Conservation (phyloP, 768 basidiomycete species). For the Zangia roseola region DNA sequence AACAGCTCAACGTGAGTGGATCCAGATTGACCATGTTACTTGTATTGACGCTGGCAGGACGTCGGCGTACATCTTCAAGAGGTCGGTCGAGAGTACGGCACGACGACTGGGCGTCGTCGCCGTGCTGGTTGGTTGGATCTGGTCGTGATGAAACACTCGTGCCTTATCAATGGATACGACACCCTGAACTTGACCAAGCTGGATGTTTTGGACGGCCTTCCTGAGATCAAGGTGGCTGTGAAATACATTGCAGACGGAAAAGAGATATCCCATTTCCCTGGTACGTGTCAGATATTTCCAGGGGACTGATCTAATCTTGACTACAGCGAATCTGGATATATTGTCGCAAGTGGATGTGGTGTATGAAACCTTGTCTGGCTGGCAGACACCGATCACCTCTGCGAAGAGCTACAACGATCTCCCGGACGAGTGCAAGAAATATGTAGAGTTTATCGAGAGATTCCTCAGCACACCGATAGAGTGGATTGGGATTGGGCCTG, state of each 20-base stretch:
- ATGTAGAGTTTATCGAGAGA: constrained; percentile 83
- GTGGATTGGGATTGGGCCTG: constrained; percentile 95
- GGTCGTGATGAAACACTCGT: constrained; percentile 91
- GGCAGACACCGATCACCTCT: constrained; percentile 75
- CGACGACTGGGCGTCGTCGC: constrained; percentile 87
- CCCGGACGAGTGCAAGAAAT: constrained; percentile 82
- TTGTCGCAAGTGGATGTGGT: constrained; percentile 78
- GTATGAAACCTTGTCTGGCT: constrained; percentile 89
- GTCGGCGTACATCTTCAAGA: constrained; percentile 88
- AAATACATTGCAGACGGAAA: constrained; percentile 77
- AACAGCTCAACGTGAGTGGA: constrained; percentile 78
- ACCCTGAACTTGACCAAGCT: constrained; percentile 93
- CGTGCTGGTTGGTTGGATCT: constrained; percentile 98
- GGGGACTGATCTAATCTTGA: background rate
- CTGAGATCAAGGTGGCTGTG: constrained; percentile 85
- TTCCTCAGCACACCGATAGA: constrained; percentile 71
- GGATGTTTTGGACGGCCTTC: constrained; percentile 82
- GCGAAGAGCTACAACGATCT: constrained; percentile 66
- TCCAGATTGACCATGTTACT: background rate
- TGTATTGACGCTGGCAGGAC: constrained; percentile 44
- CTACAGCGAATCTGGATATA: constrained; percentile 77
- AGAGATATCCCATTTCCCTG: constrained; percentile 83
- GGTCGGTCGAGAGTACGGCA: constrained; percentile 89
- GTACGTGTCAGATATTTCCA: constrained; percentile 39
- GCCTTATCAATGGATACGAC: constrained; percentile 95